A percentile compares a stretch with the other conserved stretches of the same genome.
Evolutionary conservation across 2,329 filamentous ascomycete species (phyloP).

Genomic region (Dryadomyces quercus-mongolicae): DNA sequence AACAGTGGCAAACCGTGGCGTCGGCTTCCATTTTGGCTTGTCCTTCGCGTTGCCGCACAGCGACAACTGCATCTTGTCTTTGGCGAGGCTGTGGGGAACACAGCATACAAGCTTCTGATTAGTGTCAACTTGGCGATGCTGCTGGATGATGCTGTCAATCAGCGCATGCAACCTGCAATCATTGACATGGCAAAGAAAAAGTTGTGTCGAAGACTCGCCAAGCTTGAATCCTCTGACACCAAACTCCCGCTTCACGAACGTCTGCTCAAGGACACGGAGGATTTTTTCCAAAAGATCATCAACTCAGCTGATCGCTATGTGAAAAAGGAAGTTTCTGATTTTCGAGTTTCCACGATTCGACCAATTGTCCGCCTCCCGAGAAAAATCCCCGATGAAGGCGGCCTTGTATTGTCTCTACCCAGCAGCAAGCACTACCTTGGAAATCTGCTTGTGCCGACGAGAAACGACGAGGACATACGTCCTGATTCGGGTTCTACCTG

Average conservation of each 20-base stretch:
- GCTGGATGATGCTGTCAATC: conserved; percentile 24
- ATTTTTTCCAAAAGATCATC: background rate
- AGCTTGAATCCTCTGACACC: conserved; percentile 28
- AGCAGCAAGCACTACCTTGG: no score
- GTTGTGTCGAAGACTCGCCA: conserved; percentile 43
- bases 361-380: conserved; percentile 31
- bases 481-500: no score
- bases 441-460: no score
- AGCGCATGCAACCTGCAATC: conserved; percentile 14
- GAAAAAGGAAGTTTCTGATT: conserved; percentile 23
- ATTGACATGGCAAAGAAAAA: conserved; percentile 33
- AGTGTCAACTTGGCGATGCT: conserved; percentile 32
- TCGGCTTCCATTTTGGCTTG: conserved; percentile 48
- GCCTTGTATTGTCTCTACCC: no score
- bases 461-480: no score
- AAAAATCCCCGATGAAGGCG: conserved; percentile 15
- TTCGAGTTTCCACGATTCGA: conserved; percentile 23
- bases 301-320: conserved; percentile 18
- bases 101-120: conserved; percentile 48
- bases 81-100: conserved; percentile 27
- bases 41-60: conserved; percentile 45
- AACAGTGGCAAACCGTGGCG: conserved; percentile 45
- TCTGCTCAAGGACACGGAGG: background rate
- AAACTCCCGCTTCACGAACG: background rate
- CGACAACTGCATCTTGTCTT: conserved; percentile 32